Base-by-base conservation (phyloP, 2,329 filamentous ascomycete genomes). In the Ophiostoma sp. region DNA sequence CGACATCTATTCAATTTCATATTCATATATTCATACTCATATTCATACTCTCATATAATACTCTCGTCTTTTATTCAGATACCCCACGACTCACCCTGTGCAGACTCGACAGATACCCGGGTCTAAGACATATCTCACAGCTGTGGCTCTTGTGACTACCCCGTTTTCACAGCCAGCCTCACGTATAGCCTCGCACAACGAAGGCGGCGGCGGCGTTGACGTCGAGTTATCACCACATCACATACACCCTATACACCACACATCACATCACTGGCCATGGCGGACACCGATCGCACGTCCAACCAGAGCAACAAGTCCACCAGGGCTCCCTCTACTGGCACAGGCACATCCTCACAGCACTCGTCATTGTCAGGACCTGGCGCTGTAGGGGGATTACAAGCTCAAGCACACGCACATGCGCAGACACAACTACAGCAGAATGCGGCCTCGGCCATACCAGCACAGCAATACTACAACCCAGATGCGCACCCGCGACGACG, bases 291-390 rank as follows among this genome's bases (percentile, higher is more conserved):
- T 76, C 83, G 82, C 69, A 82, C 79, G 6, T 88, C 86, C 16
- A 81, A 88, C 75, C 84, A 82, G 65, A 87, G 84, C 77, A 83
- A 82, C 70, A 85, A 84, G 74, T 85, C 72, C 83, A 72, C 69
- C 68, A 87, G 87, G 76, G 84, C 85, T 5, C 80, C 84, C 7
- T 88, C 86, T 11, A 81, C 83, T 66, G 78, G 77, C 52, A 85
- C 83, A 72, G 84, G 81, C 44, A 78, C 81, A 38, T 67, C 78
- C 71, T 84, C 84, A 70, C 81, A 89, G 75, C 81, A 90, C 78
- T 83, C 88, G 73, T 84, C 86, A 55, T 76, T 90, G 70, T 83
- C 85, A 71, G 63, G 5, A 11, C 42, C 63, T 12, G 55, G 55
- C 11, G 55, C 55, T 6, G 49, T 41, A 38, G 36, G 27, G 27